These are phyloP conservation scores for Arthrocladium fulminans DNA, from an alignment of 2,329 filamentous ascomycete species.

Conservation along the genomic window DNA sequence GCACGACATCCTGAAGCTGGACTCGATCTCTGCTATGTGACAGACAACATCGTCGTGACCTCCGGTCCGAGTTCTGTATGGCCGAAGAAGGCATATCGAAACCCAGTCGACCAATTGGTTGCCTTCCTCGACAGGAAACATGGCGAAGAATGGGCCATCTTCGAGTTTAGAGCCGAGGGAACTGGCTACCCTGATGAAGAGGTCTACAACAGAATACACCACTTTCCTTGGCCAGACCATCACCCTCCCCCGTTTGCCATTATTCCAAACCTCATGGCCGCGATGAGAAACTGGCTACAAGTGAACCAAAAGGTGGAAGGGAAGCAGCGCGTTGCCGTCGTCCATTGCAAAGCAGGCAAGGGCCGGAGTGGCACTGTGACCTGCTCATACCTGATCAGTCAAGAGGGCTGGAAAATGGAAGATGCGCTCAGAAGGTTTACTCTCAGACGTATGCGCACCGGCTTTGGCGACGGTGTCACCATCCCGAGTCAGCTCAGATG, in stretches of 20 bases:
- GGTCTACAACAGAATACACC: constrained; percentile 74
- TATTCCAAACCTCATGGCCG: constrained; percentile 79
- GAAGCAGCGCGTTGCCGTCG: constrained; percentile 63
- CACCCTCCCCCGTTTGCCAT: constrained; percentile 89
- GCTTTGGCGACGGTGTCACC: constrained; percentile 80
- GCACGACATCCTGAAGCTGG: constrained; percentile 76
- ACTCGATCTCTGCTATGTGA: constrained; percentile 92
- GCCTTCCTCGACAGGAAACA: constrained; percentile 82
- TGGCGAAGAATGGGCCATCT: constrained; percentile 79
- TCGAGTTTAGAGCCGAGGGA: constrained; percentile 95
- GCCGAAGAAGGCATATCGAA: constrained; percentile 85
- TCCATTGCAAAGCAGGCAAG: constrained; percentile 97
- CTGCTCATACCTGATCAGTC: constrained; percentile 81
- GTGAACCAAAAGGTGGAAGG: constrained; percentile 34
- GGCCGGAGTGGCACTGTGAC: constrained; percentile 81
- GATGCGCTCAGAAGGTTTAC: constrained; percentile 64
- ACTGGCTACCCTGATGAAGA: constrained; percentile 89
- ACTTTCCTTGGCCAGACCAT: constrained; percentile 95
- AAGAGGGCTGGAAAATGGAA: constrained; percentile 61
- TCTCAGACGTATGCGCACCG: constrained; percentile 74
- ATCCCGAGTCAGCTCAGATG: constrained; percentile 89
- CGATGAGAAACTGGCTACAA: constrained; percentile 81
- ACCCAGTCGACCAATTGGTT: constrained; percentile 79
- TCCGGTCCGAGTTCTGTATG: constrained; percentile 86
- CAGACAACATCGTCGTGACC: constrained; percentile 65